A percentile compares a stretch with the other conserved stretches of the same genome.
These are phyloP conservation scores for Tolypocladium ophioglossoides DNA, from an alignment of 2,329 filamentous ascomycete genomes.

Conservation along the genomic window DNA sequence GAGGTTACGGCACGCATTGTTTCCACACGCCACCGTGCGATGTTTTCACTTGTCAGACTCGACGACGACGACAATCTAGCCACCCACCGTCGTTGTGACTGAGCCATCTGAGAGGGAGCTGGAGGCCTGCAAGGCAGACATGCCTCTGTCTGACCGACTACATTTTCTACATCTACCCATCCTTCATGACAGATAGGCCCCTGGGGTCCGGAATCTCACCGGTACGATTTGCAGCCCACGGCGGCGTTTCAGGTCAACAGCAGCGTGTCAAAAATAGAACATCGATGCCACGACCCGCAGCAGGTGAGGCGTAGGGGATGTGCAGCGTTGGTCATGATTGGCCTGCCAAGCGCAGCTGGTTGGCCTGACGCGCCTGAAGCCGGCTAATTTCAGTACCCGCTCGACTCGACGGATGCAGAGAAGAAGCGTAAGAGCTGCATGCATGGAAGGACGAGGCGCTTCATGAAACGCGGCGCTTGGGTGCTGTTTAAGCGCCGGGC, in stretches of 20 bases:
- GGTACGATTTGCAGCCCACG: not conserved
- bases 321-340: not conserved
- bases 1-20: slow-evolving; percentile 11
- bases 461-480: not conserved
- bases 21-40: not conserved
- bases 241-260: not conserved
- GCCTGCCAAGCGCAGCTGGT: not conserved
- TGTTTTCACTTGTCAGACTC: not conserved
- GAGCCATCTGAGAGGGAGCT: too few species aligned
- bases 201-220: not conserved
- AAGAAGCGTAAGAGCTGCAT: not conserved
- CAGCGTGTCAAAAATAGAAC: not conserved
- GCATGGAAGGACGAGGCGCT: not conserved
- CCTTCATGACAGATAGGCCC: not conserved
- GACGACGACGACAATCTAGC: not conserved
- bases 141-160: not conserved
- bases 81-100: not conserved
- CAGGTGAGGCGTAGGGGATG: not conserved
- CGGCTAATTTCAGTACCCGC: not conserved
- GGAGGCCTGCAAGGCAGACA: not conserved
- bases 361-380: not conserved
- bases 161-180: not conserved
- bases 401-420: not conserved
- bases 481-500: not conserved
- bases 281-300: not conserved